Conservation (phyloP, 2,329 filamentous ascomycete genomes). For the Huntiella decipiens region DNA sequence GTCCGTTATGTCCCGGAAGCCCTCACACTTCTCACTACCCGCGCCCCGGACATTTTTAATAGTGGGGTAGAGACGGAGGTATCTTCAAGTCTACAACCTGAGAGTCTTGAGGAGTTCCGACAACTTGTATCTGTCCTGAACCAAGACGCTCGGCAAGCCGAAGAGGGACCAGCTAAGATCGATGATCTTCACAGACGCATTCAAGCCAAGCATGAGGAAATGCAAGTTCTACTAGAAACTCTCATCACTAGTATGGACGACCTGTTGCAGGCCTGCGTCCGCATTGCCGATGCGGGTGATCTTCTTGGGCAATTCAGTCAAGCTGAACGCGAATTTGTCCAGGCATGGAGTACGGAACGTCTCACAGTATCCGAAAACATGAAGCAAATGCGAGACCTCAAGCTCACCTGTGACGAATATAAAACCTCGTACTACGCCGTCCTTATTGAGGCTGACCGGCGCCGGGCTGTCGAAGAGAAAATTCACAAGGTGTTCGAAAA, state of each 20-base stretch:
- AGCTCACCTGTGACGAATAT: conserved; percentile 76
- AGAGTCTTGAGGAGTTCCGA: conserved; percentile 54
- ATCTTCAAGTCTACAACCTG: conserved; percentile 39
- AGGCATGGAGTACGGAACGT: conserved; percentile 57
- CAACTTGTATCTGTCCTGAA: conserved; percentile 71
- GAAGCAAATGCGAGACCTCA: conserved; percentile 56
- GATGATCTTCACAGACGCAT: conserved; percentile 28
- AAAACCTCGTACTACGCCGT: conserved; percentile 67
- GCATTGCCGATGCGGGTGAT: conserved; percentile 48
- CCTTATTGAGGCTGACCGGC: conserved; percentile 63
- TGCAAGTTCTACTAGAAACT: conserved; percentile 56
- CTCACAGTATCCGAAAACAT: conserved; percentile 49
- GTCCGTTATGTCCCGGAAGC: conserved; percentile 78
- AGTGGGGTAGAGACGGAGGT: conserved; percentile 18
- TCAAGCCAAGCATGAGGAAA: conserved; percentile 40
- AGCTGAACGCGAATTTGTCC: conserved; percentile 43
- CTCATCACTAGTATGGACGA: conserved; percentile 35
- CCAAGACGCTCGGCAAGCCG: conserved; percentile 48
- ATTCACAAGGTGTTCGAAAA: conserved; percentile 58
- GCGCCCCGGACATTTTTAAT: conserved; percentile 43
- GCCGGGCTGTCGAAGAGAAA: conserved; percentile 52
- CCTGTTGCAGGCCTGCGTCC: conserved; percentile 42
- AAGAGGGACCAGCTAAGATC: conserved; percentile 51
- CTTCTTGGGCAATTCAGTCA: conserved; percentile 46
- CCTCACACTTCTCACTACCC: conserved; percentile 46